These are phyloP conservation scores for Oropetium thomaeum DNA, from an alignment of 176 grass and related monocot genomes.

Conservation along the genomic window DNA sequence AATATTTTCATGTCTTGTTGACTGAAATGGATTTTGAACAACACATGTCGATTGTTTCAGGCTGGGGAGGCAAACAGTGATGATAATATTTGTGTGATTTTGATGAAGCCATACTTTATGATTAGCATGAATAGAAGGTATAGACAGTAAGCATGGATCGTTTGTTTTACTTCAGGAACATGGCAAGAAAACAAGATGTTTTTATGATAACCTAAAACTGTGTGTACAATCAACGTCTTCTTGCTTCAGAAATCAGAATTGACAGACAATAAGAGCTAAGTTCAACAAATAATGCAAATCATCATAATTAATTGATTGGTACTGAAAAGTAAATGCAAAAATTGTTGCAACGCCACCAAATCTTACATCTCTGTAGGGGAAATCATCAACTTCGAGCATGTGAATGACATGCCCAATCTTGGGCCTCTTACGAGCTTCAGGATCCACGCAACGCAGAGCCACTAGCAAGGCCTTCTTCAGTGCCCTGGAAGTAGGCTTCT, in stretches of 20 bases:
- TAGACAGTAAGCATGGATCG: not conserved
- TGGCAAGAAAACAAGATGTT: not conserved
- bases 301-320: not conserved
- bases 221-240: not conserved
- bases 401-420: conserved; percentile 97
- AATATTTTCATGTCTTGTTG: not conserved
- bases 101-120: not conserved
- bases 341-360: not conserved
- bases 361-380: conserved; percentile 95
- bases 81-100: not conserved
- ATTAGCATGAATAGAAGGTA: not conserved
- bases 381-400: conserved; percentile 99
- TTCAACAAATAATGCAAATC: conserved; percentile 1
- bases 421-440: conserved; percentile 92
- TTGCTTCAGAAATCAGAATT: not conserved
- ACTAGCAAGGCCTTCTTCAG: conserved; percentile 92
- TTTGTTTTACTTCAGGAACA: not conserved
- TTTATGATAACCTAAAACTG: not conserved
- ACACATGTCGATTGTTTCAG: no score
- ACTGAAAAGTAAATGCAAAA: conserved; percentile 3
- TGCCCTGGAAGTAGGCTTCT: conserved; percentile 76
- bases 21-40: not conserved
- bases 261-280: not conserved
- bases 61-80: conserved; percentile 1
- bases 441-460: conserved; percentile 86